Evolutionary conservation across 2,329 filamentous ascomycete species (phyloP).

Genomic region (Xylaria sp.): DNA sequence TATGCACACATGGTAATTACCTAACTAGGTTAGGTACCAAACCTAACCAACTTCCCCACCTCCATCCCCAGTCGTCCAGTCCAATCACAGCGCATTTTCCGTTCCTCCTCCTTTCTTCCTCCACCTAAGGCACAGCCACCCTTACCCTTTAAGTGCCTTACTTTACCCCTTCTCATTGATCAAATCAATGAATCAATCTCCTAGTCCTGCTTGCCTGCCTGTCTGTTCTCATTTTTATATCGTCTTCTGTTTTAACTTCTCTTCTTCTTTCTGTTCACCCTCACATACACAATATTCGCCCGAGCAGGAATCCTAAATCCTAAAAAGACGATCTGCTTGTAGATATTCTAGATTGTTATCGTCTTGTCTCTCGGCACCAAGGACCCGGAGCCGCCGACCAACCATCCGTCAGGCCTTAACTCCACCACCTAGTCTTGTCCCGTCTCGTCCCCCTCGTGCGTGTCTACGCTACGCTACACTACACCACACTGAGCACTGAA

Average conservation of each 20-base stretch:
- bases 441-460: constrained; percentile 10
- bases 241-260: background rate
- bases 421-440: constrained; percentile 14
- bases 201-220: background rate
- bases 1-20: too few species aligned
- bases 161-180: constrained; percentile 11
- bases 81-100: constrained; percentile 5
- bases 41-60: background rate
- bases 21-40: background rate
- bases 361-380: constrained; percentile 10
- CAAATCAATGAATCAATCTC: constrained; percentile 11
- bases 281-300: background rate
- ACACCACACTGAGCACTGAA: background rate
- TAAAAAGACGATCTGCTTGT: background rate
- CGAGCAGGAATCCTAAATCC: background rate
- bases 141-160: constrained; percentile 1
- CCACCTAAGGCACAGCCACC: constrained; percentile 17
- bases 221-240: background rate
- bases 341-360: constrained; percentile 10
- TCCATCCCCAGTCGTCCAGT: background rate
- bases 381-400: constrained; percentile 1
- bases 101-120: constrained; percentile 14
- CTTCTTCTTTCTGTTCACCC: background rate
- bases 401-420: constrained; percentile 3
- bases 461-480: constrained; percentile 3